These are phyloP conservation scores for Fonsecaea multimorphosa DNA, from an alignment of 2,329 filamentous ascomycete species.

Conservation along the genomic window DNA sequence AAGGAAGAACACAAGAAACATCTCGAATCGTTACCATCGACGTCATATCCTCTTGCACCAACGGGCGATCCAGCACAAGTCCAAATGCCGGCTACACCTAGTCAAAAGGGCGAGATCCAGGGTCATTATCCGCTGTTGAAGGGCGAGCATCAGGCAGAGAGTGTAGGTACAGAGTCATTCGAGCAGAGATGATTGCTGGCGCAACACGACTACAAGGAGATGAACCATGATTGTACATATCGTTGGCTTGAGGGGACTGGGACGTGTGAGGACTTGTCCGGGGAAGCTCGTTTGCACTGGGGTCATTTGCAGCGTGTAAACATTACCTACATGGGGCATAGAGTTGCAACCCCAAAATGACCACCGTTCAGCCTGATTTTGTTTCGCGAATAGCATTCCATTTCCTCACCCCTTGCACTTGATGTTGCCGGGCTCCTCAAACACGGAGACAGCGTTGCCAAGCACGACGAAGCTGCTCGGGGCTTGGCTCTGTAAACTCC, in stretches of 20 bases:
- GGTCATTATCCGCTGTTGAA: conserved; percentile 36
- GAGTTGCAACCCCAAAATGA: not conserved
- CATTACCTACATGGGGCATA: not conserved
- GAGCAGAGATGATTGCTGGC: conserved; percentile 29
- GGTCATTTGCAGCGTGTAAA: not conserved
- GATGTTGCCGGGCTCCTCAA: not conserved
- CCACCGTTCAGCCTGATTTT: not conserved
- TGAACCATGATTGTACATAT: conserved; percentile 15
- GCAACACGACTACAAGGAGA: not conserved
- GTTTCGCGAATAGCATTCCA: not conserved
- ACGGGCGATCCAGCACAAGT: conserved; percentile 65
- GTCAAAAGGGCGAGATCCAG: conserved; percentile 37
- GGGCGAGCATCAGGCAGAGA: conserved; percentile 34
- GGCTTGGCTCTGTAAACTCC: not conserved
- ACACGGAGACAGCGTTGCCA: not conserved
- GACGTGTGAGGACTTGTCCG: not conserved
- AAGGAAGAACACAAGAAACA: conserved; percentile 86
- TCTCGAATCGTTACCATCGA: conserved; percentile 79
- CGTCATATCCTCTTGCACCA: conserved; percentile 79
- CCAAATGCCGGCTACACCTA: conserved; percentile 56
- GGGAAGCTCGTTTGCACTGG: not conserved
- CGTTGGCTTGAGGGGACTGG: not conserved
- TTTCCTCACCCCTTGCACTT: not conserved
- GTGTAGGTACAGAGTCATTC: conserved; percentile 21
- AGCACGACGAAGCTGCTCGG: not conserved